Evolutionary conservation across 2,329 filamentous ascomycete genomes (phyloP).

Genomic region (Cercospora sp.): DNA sequence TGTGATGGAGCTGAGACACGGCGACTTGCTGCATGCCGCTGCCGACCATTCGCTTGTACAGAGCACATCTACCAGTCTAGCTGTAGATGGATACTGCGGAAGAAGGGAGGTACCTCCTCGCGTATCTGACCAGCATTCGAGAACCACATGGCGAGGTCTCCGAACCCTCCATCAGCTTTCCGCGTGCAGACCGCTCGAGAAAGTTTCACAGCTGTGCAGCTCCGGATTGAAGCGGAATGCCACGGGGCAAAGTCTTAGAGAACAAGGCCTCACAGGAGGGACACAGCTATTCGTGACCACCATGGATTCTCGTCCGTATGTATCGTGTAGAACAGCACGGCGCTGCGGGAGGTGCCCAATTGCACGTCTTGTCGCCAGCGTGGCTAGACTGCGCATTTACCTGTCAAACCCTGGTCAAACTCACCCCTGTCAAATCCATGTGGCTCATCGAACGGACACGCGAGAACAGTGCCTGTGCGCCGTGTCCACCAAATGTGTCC

Average conservation of each 20-base stretch:
- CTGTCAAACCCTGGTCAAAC: background rate
- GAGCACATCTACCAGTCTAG: background rate
- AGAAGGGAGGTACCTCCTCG: background rate
- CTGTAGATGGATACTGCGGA: background rate
- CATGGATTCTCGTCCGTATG: background rate
- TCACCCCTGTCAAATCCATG: background rate
- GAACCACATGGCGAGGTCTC: background rate
- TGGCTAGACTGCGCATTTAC: background rate
- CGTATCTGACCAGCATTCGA: background rate
- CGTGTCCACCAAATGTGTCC: background rate
- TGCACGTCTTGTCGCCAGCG: background rate
- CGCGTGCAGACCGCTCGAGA: background rate
- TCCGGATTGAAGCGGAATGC: slow-evolving; percentile 3
- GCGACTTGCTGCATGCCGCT: background rate
- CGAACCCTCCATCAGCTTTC: background rate
- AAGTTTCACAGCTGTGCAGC: background rate
- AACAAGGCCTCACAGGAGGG: background rate
- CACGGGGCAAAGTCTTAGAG: background rate
- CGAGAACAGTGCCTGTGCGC: background rate
- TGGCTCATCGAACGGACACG: background rate
- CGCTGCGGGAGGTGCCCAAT: background rate
- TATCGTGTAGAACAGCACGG: background rate
- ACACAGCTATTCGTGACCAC: background rate
- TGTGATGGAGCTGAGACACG: background rate
- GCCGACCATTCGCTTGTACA: background rate